Base-by-base conservation (phyloP, 78 protist genomes). In the Speleostelium caveatum region DNA sequence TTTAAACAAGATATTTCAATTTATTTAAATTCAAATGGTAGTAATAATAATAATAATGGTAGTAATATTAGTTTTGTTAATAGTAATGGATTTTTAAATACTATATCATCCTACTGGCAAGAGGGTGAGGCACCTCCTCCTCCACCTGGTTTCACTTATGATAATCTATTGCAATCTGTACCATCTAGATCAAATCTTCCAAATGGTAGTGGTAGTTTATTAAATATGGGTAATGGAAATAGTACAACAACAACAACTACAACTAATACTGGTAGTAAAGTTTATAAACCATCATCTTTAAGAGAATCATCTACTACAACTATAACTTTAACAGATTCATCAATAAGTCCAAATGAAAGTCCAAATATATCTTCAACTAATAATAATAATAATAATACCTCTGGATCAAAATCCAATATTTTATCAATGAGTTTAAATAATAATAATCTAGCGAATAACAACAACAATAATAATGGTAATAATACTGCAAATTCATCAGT, bases 361-460 rank as follows among this genome's bases (percentile, higher is more conserved):
- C 68, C 83, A 74, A 5, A 4, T n/a, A 19, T 58, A 62, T 4
- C 3, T 6, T 8, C 33, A 32, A 32, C 5, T 62, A 32, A 24
- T 62, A 14, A 14, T 62, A 62, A 14, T 62, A 62, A 14, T 30
- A 14, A 4, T 62, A 62, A 59, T 59, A 59, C 24, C 8, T 16
- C 72, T 61, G 41, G 17, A 17, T 17, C 30, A 1, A 62, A 66
- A 22, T 41, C n/a, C 59, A 69, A 7, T 53, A 39, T 42, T 24
- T 41, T 68, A 68, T 68, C 75, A 68, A 68, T 35, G 32, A 68
- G 75, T 41, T 26, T 72, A 72, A 72, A 72, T 72, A 45, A 45
- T 45, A 69, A 45, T 26, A 69, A n/a, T 66, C 8, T 24, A n/a
- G n/a, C n/a, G n/a, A 68, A 69, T 69, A 26, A 28, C 19, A n/a